phyloP scores from a whole-genome alignment of 2,329 filamentous ascomycete species.

The Fusarium begoniae region DNA sequence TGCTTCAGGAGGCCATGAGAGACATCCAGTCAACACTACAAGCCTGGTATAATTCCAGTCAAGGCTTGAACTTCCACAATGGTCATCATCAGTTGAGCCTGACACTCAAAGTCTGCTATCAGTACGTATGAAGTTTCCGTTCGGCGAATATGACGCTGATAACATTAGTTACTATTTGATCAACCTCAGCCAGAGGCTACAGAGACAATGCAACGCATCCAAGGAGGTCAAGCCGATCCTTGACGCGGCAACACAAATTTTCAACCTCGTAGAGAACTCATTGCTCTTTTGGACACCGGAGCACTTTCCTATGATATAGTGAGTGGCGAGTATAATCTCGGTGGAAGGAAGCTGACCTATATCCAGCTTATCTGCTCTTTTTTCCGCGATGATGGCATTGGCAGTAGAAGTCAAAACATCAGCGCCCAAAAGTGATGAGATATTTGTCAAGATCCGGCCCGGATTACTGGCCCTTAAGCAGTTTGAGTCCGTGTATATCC shows the following conservation, averaged over 20 bases:
- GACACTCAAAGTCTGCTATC: not conserved
- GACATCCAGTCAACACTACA: not conserved
- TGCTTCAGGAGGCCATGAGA: rapidly evolving
- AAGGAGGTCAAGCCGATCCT: rapidly evolving
- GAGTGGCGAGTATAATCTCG: not conserved
- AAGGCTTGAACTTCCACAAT: not conserved
- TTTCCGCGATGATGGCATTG: not conserved
- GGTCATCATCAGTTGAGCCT: not conserved
- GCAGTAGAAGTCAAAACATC: not conserved
- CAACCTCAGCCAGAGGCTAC: not conserved
- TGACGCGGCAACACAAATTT: not conserved
- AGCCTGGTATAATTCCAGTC: not conserved
- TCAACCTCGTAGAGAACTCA: not conserved
- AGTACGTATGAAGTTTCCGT: not conserved
- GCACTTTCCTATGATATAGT: not conserved
- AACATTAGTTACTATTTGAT: not conserved
- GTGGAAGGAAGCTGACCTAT: rapidly evolving
- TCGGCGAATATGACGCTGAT: too few relatives aligned
- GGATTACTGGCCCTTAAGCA: not conserved
- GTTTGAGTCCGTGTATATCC: constrained; percentile 2
- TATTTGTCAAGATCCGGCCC: not conserved
- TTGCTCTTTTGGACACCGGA: not conserved
- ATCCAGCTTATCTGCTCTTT: not conserved
- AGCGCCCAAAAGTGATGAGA: not conserved
- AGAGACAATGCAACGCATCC: not conserved